Conservation (phyloP, 768 basidiomycete genomes). For the Trametes elegans region DNA sequence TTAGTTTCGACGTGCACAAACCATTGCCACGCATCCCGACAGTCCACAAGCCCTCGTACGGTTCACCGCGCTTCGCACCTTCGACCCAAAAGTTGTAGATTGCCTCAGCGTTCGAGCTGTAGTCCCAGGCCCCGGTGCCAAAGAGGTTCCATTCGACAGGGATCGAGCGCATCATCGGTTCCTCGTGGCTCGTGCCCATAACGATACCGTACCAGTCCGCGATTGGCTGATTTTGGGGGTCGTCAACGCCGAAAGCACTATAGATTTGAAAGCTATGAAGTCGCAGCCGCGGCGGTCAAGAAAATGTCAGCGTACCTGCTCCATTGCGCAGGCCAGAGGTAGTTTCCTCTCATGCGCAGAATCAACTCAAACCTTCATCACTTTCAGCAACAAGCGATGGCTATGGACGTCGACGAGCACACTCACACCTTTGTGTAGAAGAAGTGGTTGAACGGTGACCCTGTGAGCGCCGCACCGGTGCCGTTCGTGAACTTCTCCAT, state of each 20-base stretch:
- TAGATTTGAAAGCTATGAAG: not conserved
- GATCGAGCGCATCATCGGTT: constrained; percentile 72
- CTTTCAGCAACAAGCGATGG: not conserved
- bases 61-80: constrained; percentile 55
- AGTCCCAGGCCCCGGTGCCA: constrained; percentile 62
- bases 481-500: constrained; percentile 66
- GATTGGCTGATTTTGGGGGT: constrained; percentile 56
- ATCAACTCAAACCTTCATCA: constrained; percentile 58
- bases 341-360: constrained; percentile 65
- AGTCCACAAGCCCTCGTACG: constrained; percentile 62
- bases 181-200: constrained; percentile 75
- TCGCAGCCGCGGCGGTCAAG: no score
- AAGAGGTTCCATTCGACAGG: constrained; percentile 63
- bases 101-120: constrained; percentile 48
- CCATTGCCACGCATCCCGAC: constrained; percentile 66
- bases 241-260: constrained; percentile 55
- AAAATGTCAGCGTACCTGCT: constrained; percentile 32
- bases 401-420: not conserved
- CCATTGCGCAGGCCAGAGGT: constrained; percentile 57
- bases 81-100: constrained; percentile 63
- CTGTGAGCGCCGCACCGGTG: constrained; percentile 45
- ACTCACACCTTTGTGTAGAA: constrained; percentile 58
- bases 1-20: not conserved
- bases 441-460: constrained; percentile 59
- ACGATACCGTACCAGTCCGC: constrained; percentile 67